Conservation (phyloP, 257 asterid species). For the Fraxinus quadrangulata region DNA sequence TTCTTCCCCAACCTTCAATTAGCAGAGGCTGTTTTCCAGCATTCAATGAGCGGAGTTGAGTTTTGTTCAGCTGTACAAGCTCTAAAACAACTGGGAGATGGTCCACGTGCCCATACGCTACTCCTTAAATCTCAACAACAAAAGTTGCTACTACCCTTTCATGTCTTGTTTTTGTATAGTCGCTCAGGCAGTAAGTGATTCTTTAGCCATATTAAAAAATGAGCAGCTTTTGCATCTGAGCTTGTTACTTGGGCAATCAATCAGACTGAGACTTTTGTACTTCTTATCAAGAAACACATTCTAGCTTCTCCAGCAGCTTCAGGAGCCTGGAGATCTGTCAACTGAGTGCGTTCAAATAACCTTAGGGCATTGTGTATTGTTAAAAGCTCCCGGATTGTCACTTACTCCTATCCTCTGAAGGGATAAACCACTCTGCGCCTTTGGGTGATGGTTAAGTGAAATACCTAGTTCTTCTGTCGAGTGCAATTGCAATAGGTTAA, state of each 20-base stretch:
- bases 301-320: slow-evolving; percentile 84
- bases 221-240: slow-evolving; percentile 79
- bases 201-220: slow-evolving; percentile 68
- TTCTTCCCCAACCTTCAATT: slow-evolving; percentile 32
- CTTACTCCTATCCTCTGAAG: slow-evolving; percentile 64
- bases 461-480: too few species aligned
- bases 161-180: slow-evolving; percentile 70
- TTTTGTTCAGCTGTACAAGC: slow-evolving; percentile 74
- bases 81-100: slow-evolving; percentile 75
- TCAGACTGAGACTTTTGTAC: slow-evolving; percentile 59
- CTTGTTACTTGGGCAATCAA: slow-evolving; percentile 83
- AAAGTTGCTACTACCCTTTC: slow-evolving; percentile 74
- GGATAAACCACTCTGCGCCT: too few species aligned
- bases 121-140: slow-evolving; percentile 72
- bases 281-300: slow-evolving; percentile 59
- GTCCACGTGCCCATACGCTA: slow-evolving; percentile 80
- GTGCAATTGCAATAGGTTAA: not conserved
- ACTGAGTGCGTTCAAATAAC: slow-evolving; percentile 73
- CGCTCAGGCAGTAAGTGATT: slow-evolving; percentile 83
- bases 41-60: slow-evolving; percentile 64
- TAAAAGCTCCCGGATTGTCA: slow-evolving; percentile 78
- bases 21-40: slow-evolving; percentile 73
- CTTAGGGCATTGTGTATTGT: slow-evolving; percentile 71
- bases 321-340: slow-evolving; percentile 74
- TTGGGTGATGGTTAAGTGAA: too few species aligned